Conservation (phyloP, 495 filamentous ascomycete genomes). For the Penicillium argentinense region DNA sequence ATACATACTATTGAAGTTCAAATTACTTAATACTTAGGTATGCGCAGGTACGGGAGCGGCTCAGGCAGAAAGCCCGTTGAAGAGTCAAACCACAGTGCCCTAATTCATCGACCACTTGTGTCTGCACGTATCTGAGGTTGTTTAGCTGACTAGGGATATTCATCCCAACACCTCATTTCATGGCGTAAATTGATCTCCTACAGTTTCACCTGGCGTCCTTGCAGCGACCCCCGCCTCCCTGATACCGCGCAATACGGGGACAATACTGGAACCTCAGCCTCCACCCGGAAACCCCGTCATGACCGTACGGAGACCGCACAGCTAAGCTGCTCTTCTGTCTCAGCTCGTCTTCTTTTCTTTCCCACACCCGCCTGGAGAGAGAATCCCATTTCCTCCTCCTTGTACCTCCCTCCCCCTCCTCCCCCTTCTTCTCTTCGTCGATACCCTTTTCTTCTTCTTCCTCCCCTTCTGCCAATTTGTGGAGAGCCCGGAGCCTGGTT, state of each 20-base stretch:
- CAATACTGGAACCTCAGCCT: conserved; percentile 19
- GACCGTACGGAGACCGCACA: conserved; percentile 33
- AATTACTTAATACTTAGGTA: no score
- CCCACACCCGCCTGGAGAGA: conserved; percentile 53
- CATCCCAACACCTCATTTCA: no score
- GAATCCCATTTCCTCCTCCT: conserved; percentile 39
- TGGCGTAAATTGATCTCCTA: no score
- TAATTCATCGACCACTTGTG: no score
- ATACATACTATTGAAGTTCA: no score
- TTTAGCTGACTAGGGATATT: no score
- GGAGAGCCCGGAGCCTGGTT: conserved; percentile 46
- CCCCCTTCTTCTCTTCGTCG: conserved; percentile 36
- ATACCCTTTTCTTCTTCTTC: conserved; percentile 50
- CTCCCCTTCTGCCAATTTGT: conserved; percentile 54
- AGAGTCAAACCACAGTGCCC: no score
- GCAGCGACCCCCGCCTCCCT: conserved; percentile 22
- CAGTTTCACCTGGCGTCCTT: conserved; percentile 28
- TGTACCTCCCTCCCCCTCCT: conserved; percentile 32
- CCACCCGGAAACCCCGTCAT: conserved; percentile 24
- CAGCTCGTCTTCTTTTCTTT: conserved; percentile 43
- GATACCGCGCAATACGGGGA: background rate
- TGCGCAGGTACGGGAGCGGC: no score
- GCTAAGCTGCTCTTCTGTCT: conserved; percentile 35
- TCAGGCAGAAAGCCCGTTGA: no score
- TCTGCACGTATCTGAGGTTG: no score